These are phyloP conservation scores for Bipolaris oryzae DNA, from an alignment of 2,329 filamentous ascomycete genomes.

Conservation along the genomic window DNA sequence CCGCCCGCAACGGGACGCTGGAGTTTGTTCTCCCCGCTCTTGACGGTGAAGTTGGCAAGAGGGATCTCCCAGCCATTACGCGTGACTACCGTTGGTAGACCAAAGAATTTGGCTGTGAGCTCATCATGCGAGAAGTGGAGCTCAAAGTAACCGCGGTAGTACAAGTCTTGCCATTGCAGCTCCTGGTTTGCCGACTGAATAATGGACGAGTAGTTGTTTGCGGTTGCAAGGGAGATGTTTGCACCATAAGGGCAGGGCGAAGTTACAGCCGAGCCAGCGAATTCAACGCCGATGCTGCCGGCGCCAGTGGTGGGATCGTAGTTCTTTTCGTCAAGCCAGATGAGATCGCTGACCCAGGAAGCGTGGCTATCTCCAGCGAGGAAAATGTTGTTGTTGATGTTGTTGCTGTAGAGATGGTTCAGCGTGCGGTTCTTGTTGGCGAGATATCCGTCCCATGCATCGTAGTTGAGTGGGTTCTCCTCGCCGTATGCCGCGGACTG, in stretches of 20 bases:
- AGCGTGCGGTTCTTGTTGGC: slow-evolving; percentile 75
- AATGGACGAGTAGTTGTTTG: slow-evolving; percentile 52
- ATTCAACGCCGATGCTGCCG: slow-evolving; percentile 55
- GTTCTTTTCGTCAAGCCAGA: slow-evolving; percentile 52
- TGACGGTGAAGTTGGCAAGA: slow-evolving; percentile 73
- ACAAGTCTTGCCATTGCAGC: slow-evolving; percentile 74
- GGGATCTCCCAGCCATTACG: slow-evolving; percentile 69
- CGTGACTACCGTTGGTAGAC: slow-evolving; percentile 63
- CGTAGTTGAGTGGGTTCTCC: slow-evolving; percentile 59
- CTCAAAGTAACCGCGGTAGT: slow-evolving; percentile 76
- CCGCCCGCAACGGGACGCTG: slow-evolving; percentile 57
- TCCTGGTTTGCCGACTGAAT: slow-evolving; percentile 61
- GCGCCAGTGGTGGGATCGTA: slow-evolving; percentile 50
- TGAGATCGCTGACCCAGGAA: slow-evolving; percentile 60
- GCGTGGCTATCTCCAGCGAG: slow-evolving; percentile 73
- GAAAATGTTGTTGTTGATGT: slow-evolving; percentile 75
- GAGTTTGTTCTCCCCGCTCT: slow-evolving; percentile 65
- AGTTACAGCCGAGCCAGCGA: slow-evolving; percentile 69
- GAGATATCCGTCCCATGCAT: slow-evolving; percentile 70
- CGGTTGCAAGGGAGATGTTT: slow-evolving; percentile 61
- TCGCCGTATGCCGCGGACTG: slow-evolving; percentile 53
- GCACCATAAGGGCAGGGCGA: slow-evolving; percentile 65
- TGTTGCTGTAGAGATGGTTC: slow-evolving; percentile 67
- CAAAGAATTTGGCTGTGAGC: slow-evolving; percentile 69
- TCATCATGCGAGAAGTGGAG: slow-evolving; percentile 60